Percentiles rank a stretch among this genome's conserved stretches.
These are phyloP conservation scores for Harringtonia aguacate DNA, from an alignment of 2,329 filamentous ascomycete species.

Conservation along the genomic window DNA sequence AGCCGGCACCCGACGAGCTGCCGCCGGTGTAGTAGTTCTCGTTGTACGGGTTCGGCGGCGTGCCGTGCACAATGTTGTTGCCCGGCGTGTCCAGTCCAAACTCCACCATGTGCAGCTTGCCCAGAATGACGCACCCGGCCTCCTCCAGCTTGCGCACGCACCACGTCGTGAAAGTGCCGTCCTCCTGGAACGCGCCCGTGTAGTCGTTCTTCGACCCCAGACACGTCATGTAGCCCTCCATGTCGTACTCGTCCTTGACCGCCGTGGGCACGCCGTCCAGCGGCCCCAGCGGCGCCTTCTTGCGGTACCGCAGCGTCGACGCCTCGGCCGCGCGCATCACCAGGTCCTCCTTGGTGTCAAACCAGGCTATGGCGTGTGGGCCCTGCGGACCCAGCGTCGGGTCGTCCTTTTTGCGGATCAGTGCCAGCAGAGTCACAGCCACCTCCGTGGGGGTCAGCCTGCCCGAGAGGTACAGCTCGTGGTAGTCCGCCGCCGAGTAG, in stretches of 20 bases:
- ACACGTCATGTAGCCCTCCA: conserved; percentile 61
- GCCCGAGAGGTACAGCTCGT: conserved; percentile 31
- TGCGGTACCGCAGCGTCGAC: conserved; percentile 35
- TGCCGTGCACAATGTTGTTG: conserved; percentile 63
- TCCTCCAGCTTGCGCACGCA: conserved; percentile 60
- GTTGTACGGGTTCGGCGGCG: conserved; percentile 68
- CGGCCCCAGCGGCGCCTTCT: conserved; percentile 46
- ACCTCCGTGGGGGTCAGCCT: conserved; percentile 35
- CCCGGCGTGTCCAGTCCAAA: conserved; percentile 65
- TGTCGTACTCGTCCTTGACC: conserved; percentile 67
- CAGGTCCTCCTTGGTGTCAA: conserved; percentile 28
- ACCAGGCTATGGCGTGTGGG: conserved; percentile 31
- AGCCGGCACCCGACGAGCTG: conserved; percentile 63
- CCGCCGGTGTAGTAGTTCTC: conserved; percentile 64
- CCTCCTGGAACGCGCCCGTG: conserved; percentile 30
- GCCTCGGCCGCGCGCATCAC: conserved; percentile 31
- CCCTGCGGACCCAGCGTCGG: conserved; percentile 21
- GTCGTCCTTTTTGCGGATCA: conserved; percentile 25
- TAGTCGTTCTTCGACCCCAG: conserved; percentile 54
- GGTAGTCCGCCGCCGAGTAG: conserved; percentile 38
- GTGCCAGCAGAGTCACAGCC: conserved; percentile 30
- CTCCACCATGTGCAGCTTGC: conserved; percentile 70
- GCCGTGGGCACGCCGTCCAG: conserved; percentile 65
- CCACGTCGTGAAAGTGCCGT: conserved; percentile 47
- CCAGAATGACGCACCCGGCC: conserved; percentile 59